These are phyloP conservation scores for Rhizopogon vesiculosus DNA, from an alignment of 768 basidiomycete genomes.

Conservation along the genomic window DNA sequence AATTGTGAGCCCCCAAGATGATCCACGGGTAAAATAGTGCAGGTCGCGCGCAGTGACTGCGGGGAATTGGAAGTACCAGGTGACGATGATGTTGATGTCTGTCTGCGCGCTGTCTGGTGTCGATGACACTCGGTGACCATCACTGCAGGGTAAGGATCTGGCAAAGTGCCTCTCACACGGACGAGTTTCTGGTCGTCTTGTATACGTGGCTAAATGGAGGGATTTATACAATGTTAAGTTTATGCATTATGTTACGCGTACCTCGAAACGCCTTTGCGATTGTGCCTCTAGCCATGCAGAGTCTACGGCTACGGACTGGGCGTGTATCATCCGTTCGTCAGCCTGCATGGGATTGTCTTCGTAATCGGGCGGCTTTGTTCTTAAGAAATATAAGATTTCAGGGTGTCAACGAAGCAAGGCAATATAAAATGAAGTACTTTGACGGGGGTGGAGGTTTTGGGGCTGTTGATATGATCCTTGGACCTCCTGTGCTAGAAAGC, in stretches of 20 bases:
- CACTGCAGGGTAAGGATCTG: constrained; percentile 10
- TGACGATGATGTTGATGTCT: background rate
- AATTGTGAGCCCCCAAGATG: background rate
- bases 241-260: background rate
- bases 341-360: constrained; percentile 46
- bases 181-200: constrained; percentile 9
- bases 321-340: constrained; percentile 33
- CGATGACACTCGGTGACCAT: constrained; percentile 20
- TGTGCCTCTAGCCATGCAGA: constrained; percentile 23
- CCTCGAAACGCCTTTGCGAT: constrained; percentile 17
- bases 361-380: constrained; percentile 42
- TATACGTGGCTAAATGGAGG: constrained; percentile 5
- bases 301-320: constrained; percentile 38
- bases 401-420: background rate
- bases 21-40: constrained; percentile 13
- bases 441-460: constrained; percentile 38
- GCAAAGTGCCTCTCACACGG: background rate
- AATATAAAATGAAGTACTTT: constrained; percentile 26
- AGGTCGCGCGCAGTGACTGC: constrained; percentile 16
- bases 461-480: constrained; percentile 36
- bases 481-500: constrained; percentile 31
- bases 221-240: background rate
- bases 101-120: background rate
- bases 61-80: constrained; percentile 11
- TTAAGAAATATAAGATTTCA: constrained; percentile 13